Percentiles rank a stretch among this genome's conserved stretches.
Conservation (phyloP, 352 stramenopile species). For the Bremia lactucae region DNA sequence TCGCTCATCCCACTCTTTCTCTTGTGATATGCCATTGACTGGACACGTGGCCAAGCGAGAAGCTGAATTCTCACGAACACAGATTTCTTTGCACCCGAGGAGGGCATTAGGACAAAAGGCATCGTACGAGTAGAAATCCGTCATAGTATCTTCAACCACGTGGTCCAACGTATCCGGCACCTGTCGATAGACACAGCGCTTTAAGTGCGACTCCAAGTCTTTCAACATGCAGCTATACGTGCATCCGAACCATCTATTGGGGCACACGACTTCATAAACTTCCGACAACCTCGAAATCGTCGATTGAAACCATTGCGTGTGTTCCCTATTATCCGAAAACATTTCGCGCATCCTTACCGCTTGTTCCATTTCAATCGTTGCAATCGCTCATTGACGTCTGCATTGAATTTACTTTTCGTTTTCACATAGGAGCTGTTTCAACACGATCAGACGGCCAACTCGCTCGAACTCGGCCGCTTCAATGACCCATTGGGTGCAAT, state of each 20-base stretch:
- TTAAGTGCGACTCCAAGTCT: constrained; percentile 58
- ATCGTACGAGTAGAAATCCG: constrained; percentile 76
- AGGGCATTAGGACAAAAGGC: constrained; percentile 77
- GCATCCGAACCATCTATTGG: constrained; percentile 82
- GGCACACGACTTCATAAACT: constrained; percentile 80
- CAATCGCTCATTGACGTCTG: constrained; percentile 60
- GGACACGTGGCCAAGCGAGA: constrained; percentile 53
- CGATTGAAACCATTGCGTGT: constrained; percentile 82
- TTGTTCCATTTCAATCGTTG: constrained; percentile 73
- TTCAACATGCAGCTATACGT: constrained; percentile 81
- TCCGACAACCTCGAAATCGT: constrained; percentile 70
- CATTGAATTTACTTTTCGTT: constrained; percentile 62
- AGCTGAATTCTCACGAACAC: constrained; percentile 52
- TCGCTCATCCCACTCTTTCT: constrained; percentile 72
- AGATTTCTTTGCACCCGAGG: constrained; percentile 72
- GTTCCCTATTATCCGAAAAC: constrained; percentile 84
- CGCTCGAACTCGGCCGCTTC: constrained; percentile 72
- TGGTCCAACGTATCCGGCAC: constrained; percentile 66
- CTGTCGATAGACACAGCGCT: constrained; percentile 59
- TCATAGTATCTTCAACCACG: constrained; percentile 36
- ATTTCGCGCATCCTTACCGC: constrained; percentile 69
- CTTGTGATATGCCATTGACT: constrained; percentile 54
- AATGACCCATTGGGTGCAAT: constrained; percentile 78
- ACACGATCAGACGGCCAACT: constrained; percentile 40
- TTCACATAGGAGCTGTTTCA: constrained; percentile 60